Percentiles rank a stretch among this genome's conserved stretches.
These are phyloP conservation scores for Colletotrichum sp. DNA, from an alignment of 2,329 filamentous ascomycete species.

Conservation along the genomic window DNA sequence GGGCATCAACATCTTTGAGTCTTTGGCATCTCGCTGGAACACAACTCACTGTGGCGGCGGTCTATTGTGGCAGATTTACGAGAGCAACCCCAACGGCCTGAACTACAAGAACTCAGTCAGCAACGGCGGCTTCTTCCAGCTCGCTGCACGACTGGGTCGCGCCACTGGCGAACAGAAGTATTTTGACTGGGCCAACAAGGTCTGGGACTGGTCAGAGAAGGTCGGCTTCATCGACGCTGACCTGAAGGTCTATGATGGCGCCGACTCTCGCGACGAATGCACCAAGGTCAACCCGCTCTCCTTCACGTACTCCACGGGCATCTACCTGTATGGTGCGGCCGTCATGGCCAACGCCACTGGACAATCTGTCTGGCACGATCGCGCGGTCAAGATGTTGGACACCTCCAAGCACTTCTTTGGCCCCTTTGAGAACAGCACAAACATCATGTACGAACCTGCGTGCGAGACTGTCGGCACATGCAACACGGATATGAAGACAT, in stretches of 20 bases:
- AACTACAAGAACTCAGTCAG: conserved; percentile 84
- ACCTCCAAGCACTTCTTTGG: conserved; percentile 60
- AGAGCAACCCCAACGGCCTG: conserved; percentile 74
- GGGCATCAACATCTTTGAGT: conserved; percentile 74
- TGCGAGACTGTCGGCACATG: conserved; percentile 66
- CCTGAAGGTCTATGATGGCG: conserved; percentile 67
- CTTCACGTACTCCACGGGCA: conserved; percentile 71
- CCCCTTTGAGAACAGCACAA: conserved; percentile 54
- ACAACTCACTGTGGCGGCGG: conserved; percentile 71
- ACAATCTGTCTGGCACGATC: conserved; percentile 57
- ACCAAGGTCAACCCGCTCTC: conserved; percentile 54
- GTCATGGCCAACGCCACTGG: conserved; percentile 67
- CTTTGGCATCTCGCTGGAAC: conserved; percentile 75
- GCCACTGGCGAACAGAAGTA: conserved; percentile 73
- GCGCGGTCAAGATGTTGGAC: conserved; percentile 56
- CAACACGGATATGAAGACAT: conserved; percentile 68
- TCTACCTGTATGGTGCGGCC: conserved; percentile 69
- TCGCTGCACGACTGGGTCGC: conserved; percentile 76
- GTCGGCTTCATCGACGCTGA: conserved; percentile 61
- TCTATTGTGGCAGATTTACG: conserved; percentile 82
- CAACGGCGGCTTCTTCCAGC: conserved; percentile 84
- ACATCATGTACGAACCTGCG: conserved; percentile 70
- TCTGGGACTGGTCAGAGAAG: conserved; percentile 68
- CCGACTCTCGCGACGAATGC: conserved; percentile 61
- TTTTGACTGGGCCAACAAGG: conserved; percentile 67